Evolutionary conservation across 1,284 basidiomycete species (phyloP), one percentile per base, ranked within the genome.

Genomic region (Malassezia caprae): DNA sequence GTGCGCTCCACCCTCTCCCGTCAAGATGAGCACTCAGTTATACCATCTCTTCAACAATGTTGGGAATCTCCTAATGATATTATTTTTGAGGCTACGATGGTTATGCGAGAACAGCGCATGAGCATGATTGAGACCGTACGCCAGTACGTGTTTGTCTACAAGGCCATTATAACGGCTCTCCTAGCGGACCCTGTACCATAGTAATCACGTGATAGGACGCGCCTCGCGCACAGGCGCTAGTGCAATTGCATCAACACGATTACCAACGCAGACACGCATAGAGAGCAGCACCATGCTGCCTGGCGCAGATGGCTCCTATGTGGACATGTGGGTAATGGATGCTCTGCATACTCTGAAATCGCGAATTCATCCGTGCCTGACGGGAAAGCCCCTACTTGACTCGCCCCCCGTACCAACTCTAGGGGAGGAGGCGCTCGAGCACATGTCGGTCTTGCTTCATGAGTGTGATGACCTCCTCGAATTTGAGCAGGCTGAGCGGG

Each of bases 91-190:
- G 48, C 53, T 15, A 21, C 55, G 1, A 47, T 40, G 13, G 28
- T 43, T 3, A 64, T 63, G 19, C 51, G 72, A 8, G 70, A 74
- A 53, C 72, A 74, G 60, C 62, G 72, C 24, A 74, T 73, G 70
- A 64, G 61, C 42, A 56, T 65, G 54, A 65, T 74, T 19, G 71
- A 73, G 51, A 73, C 70, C 6, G 62, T 61, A 6, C 44, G 72
- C 11, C 72, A 73, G 55, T 74, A 60, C 53, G 70, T 73, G 21
- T 74, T 71, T 61, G 63, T 62, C 35, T 70, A 72, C 43, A 58
- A 52, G 24, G 66, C 68, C 17, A 63, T 74, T 2, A 42, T 72
- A 15, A 56, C 55, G 3, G 70, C 67, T 0, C 35, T 72, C 12
- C 46, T 39, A 12, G 31, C 32, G 23, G 46, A 39, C 26, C 34